These are phyloP conservation scores for Oidiodendron maius DNA, from an alignment of 495 filamentous ascomycete species.

Conservation along the genomic window DNA sequence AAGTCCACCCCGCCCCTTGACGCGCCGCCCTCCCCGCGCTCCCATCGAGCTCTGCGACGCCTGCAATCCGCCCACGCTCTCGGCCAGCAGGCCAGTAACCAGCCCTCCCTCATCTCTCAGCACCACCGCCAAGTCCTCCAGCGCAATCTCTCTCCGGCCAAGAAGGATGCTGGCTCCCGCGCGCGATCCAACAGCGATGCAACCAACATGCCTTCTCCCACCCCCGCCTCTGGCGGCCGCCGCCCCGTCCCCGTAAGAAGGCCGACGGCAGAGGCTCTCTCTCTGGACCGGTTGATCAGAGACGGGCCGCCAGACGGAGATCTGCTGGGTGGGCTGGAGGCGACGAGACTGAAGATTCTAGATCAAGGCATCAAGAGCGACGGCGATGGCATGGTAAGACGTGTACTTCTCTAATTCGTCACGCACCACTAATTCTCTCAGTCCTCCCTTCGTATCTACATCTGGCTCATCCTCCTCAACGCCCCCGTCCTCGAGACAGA, in stretches of 20 bases:
- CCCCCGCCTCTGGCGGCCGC: slow-evolving; percentile 8
- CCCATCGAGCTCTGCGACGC: slow-evolving; percentile 44
- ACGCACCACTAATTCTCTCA: slow-evolving; percentile 26
- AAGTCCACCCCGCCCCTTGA: slow-evolving; percentile 22
- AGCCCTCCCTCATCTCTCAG: slow-evolving; percentile 22
- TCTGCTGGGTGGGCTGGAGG: slow-evolving; percentile 58
- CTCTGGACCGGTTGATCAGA: slow-evolving; percentile 59
- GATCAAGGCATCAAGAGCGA: slow-evolving; percentile 76
- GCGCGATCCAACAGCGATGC: slow-evolving; percentile 74
- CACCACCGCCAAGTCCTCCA: slow-evolving; percentile 27
- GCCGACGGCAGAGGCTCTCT: slow-evolving; percentile 52
- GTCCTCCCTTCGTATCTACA: slow-evolving; percentile 91
- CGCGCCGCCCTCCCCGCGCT: slow-evolving; percentile 36
- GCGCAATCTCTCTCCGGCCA: slow-evolving; percentile 21
- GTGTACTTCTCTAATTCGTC: not conserved
- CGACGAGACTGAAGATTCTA: slow-evolving; percentile 70
- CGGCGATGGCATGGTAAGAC: slow-evolving; percentile 78
- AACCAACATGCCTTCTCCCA: slow-evolving; percentile 22
- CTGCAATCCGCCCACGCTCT: slow-evolving; percentile 53
- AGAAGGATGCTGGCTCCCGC: slow-evolving; percentile 21
- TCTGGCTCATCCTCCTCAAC: slow-evolving; percentile 90
- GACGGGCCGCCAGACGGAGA: slow-evolving; percentile 70
- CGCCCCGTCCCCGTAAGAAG: slow-evolving; percentile 11
- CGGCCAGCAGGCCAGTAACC: slow-evolving; percentile 26
- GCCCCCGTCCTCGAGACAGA: slow-evolving; percentile 78